Evolutionary conservation across 2,329 filamentous ascomycete genomes (phyloP), one percentile per base, ranked within the genome.

Genomic region (Thelonectria blattea): DNA sequence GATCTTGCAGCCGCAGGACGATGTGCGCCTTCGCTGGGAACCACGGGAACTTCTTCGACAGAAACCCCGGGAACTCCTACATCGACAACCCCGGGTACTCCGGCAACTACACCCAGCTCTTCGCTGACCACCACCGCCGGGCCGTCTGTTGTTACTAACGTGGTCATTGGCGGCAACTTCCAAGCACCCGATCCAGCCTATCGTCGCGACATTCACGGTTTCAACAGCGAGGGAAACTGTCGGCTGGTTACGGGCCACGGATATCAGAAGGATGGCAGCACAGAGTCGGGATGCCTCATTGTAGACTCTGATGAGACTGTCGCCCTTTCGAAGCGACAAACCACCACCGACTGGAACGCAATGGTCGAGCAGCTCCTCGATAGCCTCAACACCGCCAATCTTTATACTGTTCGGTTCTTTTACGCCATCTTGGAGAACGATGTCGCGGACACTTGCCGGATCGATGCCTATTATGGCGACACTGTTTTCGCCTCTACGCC

Each of bases 351-450:
- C 2, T 56, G 65, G 3, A 57, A 56, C 17, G 60, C 67, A 2
- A 59, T 50, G 37, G 64, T 69, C 8, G 60, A 69, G 22, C 67
- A 69, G 42, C 22, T 61, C 22, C 62, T 69, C 9, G 53, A 61
- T 3, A 27, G 58, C 9, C 24, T 69, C 50, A 57, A 68, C 12
- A 55, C 59, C 1, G 62, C 52, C 34, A 47, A 52, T 39, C 24
- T 62, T 3, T 69, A 65, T 3, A 69, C 67, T 1, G 58, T 69
- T n/a, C 65, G 64, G 4, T 68, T 69, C 45, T 69, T 58, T 55
- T 69, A 69, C 24, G 30, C 45, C 1, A 32, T 69, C 3, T 20
- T 67, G 5, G 46, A 42, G 47, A 69, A 68, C 37, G 53, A 61
- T 11, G 5, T 61, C 12, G 60, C 41, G 1, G 22, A 67, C 22